These are phyloP conservation scores for Amphirosellinia nigrospora DNA, from an alignment of 495 filamentous ascomycete species.

Conservation along the genomic window DNA sequence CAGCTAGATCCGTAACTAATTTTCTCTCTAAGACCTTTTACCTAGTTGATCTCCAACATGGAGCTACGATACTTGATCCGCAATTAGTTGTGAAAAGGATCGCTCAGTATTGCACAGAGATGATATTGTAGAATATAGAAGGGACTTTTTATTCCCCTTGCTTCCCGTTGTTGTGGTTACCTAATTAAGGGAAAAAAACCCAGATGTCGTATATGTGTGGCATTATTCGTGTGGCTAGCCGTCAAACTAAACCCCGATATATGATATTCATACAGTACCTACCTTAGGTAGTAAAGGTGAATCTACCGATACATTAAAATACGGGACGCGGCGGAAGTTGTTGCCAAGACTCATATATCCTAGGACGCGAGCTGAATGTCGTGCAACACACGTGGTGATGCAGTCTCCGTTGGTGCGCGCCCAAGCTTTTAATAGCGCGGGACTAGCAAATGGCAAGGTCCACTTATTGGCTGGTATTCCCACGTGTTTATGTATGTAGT, in stretches of 20 bases:
- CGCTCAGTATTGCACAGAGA: background rate
- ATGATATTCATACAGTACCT: background rate
- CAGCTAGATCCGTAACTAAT: no score
- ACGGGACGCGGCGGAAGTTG: background rate
- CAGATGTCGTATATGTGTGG: background rate
- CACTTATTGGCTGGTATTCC: slow-evolving; percentile 17
- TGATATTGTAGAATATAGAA: background rate
- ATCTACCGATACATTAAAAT: background rate
- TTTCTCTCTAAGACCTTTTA: no score
- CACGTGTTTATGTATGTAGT: slow-evolving; percentile 14
- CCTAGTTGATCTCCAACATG: background rate
- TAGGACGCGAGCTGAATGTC: background rate
- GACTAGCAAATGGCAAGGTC: background rate
- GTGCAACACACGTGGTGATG: slow-evolving; percentile 20
- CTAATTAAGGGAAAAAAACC: background rate
- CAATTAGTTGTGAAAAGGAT: background rate
- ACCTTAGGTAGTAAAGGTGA: no score
- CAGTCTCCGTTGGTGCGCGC: slow-evolving; percentile 1
- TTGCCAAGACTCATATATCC: background rate
- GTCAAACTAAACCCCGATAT: background rate
- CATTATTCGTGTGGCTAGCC: background rate
- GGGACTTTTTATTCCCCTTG: background rate
- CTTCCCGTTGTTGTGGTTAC: background rate
- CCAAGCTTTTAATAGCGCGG: slow-evolving; percentile 5
- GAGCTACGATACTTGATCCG: background rate